Evolutionary conservation across 352 stramenopile genomes (phyloP), one percentile per base, ranked within the genome.

Genomic region (Phytophthora fragariaefolia): DNA sequence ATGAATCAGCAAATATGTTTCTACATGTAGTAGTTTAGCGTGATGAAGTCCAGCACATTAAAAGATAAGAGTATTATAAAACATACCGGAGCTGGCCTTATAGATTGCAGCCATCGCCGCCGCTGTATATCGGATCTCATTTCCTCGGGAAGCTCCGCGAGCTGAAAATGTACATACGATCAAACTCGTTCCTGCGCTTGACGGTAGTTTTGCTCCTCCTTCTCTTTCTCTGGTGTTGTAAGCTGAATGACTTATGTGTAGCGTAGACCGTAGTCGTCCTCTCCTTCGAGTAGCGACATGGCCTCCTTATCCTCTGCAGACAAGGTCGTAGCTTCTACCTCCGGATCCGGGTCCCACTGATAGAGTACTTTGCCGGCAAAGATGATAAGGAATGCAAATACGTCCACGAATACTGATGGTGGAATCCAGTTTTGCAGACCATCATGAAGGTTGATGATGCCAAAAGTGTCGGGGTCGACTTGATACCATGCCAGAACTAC

Each of bases 241-340:
- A 49, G 60, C 56, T 61, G 27, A 30, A 49, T 22, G 6, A n/a
- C 42, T 54, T 84, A 93, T 64, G 77, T 91, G 71, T 93, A 93
- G 7, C 82, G 83, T 43, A 92, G 46, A 28, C 85, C 85, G 50
- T 88, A 93, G 58, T 93, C 83, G 20, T 83, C 69, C 50, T 86
- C 80, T 61, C 90, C 75, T 15, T 77, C 79, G 23, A 95, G 79
- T 20, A 96, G 66, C 13, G 87, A 88, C 66, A 85, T 82, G 7
- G 83, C 82, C 57, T 96, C 88, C 64, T 96, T 96, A 56, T 96
- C 88, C 42, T 93, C 88, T 9, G 86, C 88, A 12, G 86, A 95
- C 47, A 80, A 81, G 24, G 88, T 96, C 23, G 85, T 95, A 23
- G 86, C 86, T 68, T 95, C 82, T 28, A 90, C 83, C 17, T 90